Evolutionary conservation across 2,329 filamentous ascomycete species (phyloP).

Genomic region (Huntiella savannae): DNA sequence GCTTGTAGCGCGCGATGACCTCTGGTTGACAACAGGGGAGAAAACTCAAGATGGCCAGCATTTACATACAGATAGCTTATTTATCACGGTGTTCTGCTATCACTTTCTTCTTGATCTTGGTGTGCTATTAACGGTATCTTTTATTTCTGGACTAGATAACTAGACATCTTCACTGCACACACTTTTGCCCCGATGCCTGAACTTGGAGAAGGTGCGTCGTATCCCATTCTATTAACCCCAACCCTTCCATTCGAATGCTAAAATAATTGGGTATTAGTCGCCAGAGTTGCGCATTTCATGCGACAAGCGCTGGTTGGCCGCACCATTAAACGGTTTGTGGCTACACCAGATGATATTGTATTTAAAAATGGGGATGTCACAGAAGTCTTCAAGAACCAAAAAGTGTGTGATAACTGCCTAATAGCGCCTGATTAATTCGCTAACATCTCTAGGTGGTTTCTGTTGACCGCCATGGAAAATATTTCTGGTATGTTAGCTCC

Average conservation of each 20-base stretch:
- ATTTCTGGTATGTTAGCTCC: constrained; percentile 51
- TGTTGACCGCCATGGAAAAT: constrained; percentile 82
- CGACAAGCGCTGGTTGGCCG: constrained; percentile 69
- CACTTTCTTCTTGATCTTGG: too few species aligned
- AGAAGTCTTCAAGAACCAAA: neutral
- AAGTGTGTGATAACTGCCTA: neutral
- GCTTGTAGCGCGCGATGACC: neutral
- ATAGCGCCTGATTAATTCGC: neutral
- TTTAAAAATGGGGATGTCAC: constrained; percentile 83
- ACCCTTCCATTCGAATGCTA: neutral
- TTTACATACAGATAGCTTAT: too few species aligned
- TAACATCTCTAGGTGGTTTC: constrained; percentile 32
- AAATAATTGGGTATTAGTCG: constrained; percentile 31
- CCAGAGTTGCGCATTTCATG: constrained; percentile 71
- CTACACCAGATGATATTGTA: constrained; percentile 63
- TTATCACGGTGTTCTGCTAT: too few species aligned
- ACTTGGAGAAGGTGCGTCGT: constrained; percentile 35
- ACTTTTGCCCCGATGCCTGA: constrained; percentile 32
- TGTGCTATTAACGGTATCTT: too few species aligned
- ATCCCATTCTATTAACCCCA: neutral
- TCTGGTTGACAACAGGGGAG: neutral
- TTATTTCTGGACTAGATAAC: too few species aligned
- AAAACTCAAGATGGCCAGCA: too few species aligned
- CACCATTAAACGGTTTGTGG: constrained; percentile 48
- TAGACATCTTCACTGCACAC: too few species aligned